phyloP scores from a whole-genome alignment of 140 eudicot genomes.

The Stevia rebaudiana region DNA sequence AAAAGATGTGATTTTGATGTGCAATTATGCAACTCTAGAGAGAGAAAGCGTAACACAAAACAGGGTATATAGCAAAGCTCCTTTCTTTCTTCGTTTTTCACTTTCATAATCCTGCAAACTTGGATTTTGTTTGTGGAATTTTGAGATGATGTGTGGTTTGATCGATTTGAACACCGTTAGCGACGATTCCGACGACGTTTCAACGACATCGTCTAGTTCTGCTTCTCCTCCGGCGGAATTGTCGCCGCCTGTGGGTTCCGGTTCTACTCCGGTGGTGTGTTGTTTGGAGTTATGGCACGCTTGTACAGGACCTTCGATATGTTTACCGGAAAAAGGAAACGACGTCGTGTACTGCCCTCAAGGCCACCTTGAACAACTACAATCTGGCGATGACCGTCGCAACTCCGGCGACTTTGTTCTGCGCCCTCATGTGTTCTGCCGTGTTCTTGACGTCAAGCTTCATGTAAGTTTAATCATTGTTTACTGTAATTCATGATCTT shows the following conservation, averaged over 20 bases:
- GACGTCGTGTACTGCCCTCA: conserved; percentile 84
- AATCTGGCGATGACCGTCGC: conserved; percentile 10
- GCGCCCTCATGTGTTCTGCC: conserved; percentile 83
- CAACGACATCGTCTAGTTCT: neutral
- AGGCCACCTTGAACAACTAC: conserved; percentile 65
- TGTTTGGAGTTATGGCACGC: conserved; percentile 99
- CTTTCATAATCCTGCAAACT: neutral
- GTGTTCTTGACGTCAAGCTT: conserved; percentile 85
- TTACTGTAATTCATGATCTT: neutral
- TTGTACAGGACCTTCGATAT: conserved; percentile 83
- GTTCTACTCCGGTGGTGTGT: conserved; percentile 30
- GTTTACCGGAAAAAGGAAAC: conserved; percentile 74
- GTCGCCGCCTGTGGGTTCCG: no score
- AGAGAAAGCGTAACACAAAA: conserved; percentile 24
- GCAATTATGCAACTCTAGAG: conserved; percentile 24
- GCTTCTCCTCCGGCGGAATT: conserved; percentile 32
- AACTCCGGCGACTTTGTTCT: conserved; percentile 23
- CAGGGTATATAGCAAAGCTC: conserved; percentile 9
- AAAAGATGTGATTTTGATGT: conserved; percentile 33
- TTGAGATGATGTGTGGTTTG: conserved; percentile 55
- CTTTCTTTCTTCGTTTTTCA: conserved; percentile 1
- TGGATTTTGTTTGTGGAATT: conserved; percentile 9
- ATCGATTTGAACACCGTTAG: conserved; percentile 64
- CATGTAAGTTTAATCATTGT: conserved; percentile 46
- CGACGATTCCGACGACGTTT: conserved; percentile 29